Conservation (phyloP, 495 filamentous ascomycete genomes). For the Cercophora newfieldiana region DNA sequence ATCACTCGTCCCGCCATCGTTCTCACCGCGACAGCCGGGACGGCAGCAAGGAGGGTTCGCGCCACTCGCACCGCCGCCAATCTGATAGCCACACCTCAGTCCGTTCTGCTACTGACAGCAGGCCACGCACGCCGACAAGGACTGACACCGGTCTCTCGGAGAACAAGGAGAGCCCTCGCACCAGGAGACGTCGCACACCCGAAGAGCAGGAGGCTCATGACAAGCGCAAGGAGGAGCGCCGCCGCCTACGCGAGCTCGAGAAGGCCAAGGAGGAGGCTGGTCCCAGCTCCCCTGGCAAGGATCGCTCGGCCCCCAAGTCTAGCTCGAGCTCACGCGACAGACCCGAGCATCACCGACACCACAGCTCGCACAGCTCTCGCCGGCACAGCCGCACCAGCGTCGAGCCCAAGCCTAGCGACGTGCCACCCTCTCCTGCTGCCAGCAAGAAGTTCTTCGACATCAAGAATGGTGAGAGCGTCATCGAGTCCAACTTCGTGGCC, state of each 20-base stretch:
- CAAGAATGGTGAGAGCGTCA: slow-evolving; percentile 36
- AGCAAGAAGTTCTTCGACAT: slow-evolving; percentile 45
- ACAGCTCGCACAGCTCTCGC: slow-evolving; percentile 33
- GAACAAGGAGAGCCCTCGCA: slow-evolving; percentile 32
- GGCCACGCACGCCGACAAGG: slow-evolving; percentile 34
- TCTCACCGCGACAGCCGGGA: slow-evolving; percentile 34
- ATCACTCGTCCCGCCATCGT: slow-evolving; percentile 35
- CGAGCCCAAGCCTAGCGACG: slow-evolving; percentile 30
- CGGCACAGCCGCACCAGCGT: slow-evolving; percentile 37
- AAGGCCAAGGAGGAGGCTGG: slow-evolving; percentile 22
- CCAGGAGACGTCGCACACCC: slow-evolving; percentile 33
- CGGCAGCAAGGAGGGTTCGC: slow-evolving; percentile 34
- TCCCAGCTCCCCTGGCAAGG: slow-evolving; percentile 22
- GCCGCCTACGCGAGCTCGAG: slow-evolving; percentile 32
- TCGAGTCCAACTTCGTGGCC: slow-evolving; percentile 32
- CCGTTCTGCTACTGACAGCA: slow-evolving; percentile 26
- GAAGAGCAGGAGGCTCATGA: slow-evolving; percentile 49
- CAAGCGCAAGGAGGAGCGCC: slow-evolving; percentile 42
- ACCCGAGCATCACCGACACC: slow-evolving; percentile 12
- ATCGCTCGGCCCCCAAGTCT: slow-evolving; percentile 14
- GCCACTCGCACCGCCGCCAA: slow-evolving; percentile 35
- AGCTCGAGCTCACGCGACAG: slow-evolving; percentile 18
- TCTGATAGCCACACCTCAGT: slow-evolving; percentile 37
- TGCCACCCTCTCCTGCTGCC: slow-evolving; percentile 25
- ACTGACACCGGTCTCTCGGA: slow-evolving; percentile 38